These are phyloP conservation scores for Agroathelia rolfsii DNA, from an alignment of 1,284 basidiomycete genomes.

Conservation along the genomic window DNA sequence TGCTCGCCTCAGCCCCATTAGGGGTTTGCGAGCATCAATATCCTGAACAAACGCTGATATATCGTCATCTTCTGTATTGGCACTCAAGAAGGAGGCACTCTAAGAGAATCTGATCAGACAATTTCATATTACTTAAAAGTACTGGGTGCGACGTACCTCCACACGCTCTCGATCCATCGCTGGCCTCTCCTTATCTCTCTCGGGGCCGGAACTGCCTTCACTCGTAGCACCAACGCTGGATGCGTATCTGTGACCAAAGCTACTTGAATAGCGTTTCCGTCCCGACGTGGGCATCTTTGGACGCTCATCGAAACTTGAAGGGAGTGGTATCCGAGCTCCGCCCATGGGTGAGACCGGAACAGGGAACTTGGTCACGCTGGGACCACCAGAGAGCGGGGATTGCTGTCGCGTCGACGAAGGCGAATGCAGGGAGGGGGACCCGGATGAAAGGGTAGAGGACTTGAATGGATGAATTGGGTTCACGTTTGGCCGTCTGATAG, in stretches of 20 bases:
- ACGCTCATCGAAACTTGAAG: constrained; percentile 37
- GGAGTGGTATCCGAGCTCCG: constrained; percentile 31
- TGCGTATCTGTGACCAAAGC: constrained; percentile 59
- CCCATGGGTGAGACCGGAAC: constrained; percentile 35
- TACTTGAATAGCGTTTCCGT: constrained; percentile 58
- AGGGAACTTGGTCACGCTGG: constrained; percentile 31
- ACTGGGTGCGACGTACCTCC: constrained; percentile 1
- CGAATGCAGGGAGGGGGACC: constrained; percentile 38
- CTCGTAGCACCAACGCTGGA: constrained; percentile 28
- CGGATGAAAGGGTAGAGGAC: constrained; percentile 52
- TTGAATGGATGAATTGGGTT: constrained; percentile 58
- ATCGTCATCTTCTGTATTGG: constrained; percentile 60
- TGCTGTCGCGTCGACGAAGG: constrained; percentile 37
- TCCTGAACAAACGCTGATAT: constrained; percentile 67
- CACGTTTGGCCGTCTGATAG: constrained; percentile 43
- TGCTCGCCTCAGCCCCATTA: constrained; percentile 31
- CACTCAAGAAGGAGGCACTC: constrained; percentile 35
- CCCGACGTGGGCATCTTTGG: constrained; percentile 18
- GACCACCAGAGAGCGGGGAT: constrained; percentile 27
- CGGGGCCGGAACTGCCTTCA: constrained; percentile 30
- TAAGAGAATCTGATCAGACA: constrained; percentile 12
- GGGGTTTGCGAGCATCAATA: constrained; percentile 56
- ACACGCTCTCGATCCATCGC: constrained; percentile 13
- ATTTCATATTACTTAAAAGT: constrained; percentile 5
- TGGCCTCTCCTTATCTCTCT: constrained; percentile 26